A percentile compares a stretch with the other conserved stretches of the same genome.
phyloP scores from a whole-genome alignment of 192 early-diverging fungal species.

The Coemansia biformis region DNA sequence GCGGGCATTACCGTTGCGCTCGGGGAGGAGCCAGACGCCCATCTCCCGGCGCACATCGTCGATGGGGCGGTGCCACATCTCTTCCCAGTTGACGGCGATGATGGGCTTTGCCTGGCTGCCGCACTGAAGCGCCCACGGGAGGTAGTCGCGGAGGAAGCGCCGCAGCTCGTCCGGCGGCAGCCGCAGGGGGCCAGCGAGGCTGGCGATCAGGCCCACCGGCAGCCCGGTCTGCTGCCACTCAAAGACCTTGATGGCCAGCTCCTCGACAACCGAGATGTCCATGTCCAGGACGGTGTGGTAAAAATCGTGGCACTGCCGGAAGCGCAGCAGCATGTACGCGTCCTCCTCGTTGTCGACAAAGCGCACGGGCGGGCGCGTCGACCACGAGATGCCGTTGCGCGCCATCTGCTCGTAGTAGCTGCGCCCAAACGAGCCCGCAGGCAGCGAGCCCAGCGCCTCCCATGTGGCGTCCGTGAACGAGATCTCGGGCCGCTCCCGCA shows the following conservation, averaged over 20 bases:
- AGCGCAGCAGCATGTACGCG: constrained; percentile 89
- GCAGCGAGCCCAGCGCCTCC: constrained; percentile 54
- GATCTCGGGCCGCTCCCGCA: constrained; percentile 76
- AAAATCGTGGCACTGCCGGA: constrained; percentile 92
- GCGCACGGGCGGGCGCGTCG: constrained; percentile 74
- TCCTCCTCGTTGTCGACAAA: constrained; percentile 87
- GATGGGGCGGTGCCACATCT: constrained; percentile 63
- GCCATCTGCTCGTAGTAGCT: constrained; percentile 82
- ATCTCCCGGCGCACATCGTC: constrained; percentile 70
- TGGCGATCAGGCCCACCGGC: constrained; percentile 79
- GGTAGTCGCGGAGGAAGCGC: constrained; percentile 61
- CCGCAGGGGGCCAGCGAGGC: constrained; percentile 74
- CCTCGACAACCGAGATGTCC: constrained; percentile 74
- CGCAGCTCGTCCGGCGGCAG: constrained; percentile 56
- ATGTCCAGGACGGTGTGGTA: constrained; percentile 86
- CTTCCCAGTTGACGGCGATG: constrained; percentile 89
- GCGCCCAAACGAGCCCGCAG: constrained; percentile 75
- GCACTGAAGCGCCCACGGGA: constrained; percentile 92
- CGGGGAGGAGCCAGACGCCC: constrained; percentile 56
- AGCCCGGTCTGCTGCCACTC: constrained; percentile 88
- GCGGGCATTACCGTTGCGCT: constrained; percentile 36
- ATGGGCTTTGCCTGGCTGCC: constrained; percentile 66
- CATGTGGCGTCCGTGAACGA: constrained; percentile 65
- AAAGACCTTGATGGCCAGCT: constrained; percentile 93
- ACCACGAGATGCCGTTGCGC: constrained; percentile 70